phyloP scores from a whole-genome alignment of 805 yeast genomes.

The Candida boidinii region DNA sequence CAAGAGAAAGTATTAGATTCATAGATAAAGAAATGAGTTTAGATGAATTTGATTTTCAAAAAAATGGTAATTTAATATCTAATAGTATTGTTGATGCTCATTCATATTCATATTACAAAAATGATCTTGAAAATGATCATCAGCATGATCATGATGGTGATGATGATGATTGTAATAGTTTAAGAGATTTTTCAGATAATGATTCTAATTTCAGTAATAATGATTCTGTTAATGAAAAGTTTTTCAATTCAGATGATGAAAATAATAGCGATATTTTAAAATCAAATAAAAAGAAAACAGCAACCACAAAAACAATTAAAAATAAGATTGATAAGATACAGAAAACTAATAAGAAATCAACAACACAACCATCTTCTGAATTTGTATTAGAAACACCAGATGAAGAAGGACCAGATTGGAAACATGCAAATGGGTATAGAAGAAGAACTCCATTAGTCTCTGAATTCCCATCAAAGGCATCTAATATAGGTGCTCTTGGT shows the following conservation, averaged over 20 bases:
- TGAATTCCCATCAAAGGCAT: conserved; percentile 16
- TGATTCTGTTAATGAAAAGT: conserved; percentile 8
- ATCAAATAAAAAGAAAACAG: conserved; percentile 11
- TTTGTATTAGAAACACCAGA: conserved; percentile 31
- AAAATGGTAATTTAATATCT: neutral
- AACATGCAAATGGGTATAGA: conserved; percentile 35
- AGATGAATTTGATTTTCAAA: conserved; percentile 4
- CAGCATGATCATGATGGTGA: conserved; percentile 2
- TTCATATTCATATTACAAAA: too few relatives aligned
- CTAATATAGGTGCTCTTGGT: conserved; percentile 9
- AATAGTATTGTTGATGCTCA: neutral
- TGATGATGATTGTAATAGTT: too few relatives aligned
- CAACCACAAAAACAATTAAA: too few relatives aligned
- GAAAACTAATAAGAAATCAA: neutral
- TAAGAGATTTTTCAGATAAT: neutral
- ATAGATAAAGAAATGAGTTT: conserved; percentile 42
- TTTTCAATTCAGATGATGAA: conserved; percentile 2
- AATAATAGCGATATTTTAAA: conserved; percentile 14
- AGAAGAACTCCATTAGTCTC: conserved; percentile 34
- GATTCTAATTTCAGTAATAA: conserved; percentile 1
- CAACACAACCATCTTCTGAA: conserved; percentile 9
- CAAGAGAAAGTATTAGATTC: conserved; percentile 55
- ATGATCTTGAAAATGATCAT: neutral
- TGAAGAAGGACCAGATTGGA: conserved; percentile 44
- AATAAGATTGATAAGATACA: conserved; percentile 5